Percentiles rank a stretch among this genome's conserved stretches.
These are phyloP conservation scores for Phytophthora kernoviae DNA, from an alignment of 352 stramenopile genomes.

Conservation along the genomic window DNA sequence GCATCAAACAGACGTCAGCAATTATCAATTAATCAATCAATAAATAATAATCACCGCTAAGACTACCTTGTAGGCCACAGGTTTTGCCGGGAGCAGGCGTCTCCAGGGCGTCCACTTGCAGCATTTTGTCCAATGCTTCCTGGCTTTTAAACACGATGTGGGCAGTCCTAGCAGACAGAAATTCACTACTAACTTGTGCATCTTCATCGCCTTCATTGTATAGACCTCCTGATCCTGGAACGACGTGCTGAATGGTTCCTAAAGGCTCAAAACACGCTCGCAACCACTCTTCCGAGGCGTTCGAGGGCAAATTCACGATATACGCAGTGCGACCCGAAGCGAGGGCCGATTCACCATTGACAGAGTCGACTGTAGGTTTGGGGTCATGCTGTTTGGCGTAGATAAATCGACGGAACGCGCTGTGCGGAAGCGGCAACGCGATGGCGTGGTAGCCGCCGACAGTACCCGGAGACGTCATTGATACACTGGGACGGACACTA, in stretches of 20 bases:
- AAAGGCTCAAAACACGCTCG: constrained; percentile 50
- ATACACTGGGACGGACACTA: not conserved
- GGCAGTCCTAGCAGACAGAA: constrained; percentile 42
- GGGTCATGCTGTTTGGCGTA: constrained; percentile 76
- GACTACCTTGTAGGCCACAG: constrained; percentile 43
- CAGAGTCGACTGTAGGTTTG: constrained; percentile 32
- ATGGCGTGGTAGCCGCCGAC: constrained; percentile 79
- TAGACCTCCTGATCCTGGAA: constrained; percentile 18
- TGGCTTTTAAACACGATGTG: constrained; percentile 82
- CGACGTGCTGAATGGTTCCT: constrained; percentile 70
- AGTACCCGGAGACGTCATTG: constrained; percentile 16
- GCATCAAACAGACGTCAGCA: constrained; percentile 1
- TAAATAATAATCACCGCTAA: not conserved
- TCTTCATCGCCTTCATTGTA: constrained; percentile 12
- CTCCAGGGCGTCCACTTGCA: constrained; percentile 47
- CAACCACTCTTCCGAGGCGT: constrained; percentile 60
- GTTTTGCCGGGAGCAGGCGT: constrained; percentile 24
- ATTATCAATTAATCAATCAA: not conserved
- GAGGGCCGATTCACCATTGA: constrained; percentile 46
- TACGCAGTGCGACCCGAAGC: constrained; percentile 73
- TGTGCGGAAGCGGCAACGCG: constrained; percentile 65
- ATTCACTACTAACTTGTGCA: constrained; percentile 19
- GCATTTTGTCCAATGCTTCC: constrained; percentile 58
- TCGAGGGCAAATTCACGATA: constrained; percentile 69
- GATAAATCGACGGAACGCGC: constrained; percentile 69